Percentiles rank a stretch among this genome's conserved stretches.
phyloP scores from a whole-genome alignment of 495 filamentous ascomycete species.

The Darksidea phi region DNA sequence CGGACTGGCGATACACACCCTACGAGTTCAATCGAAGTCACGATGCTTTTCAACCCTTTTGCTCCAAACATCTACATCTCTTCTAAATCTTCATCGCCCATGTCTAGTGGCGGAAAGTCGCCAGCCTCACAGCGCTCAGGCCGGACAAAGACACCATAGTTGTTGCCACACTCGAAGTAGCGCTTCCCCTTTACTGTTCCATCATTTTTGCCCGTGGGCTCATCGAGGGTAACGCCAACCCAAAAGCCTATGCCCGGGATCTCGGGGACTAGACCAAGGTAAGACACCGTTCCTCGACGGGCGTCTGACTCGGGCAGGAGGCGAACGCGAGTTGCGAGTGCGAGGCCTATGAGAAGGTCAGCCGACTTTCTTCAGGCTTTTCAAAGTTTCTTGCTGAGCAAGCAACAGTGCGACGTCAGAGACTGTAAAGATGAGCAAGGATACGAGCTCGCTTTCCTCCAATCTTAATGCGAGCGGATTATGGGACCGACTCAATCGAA shows the following conservation, averaged over 20 bases:
- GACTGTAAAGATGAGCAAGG: not conserved
- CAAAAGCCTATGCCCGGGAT: slow-evolving; percentile 73
- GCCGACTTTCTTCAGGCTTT: not conserved
- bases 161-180: slow-evolving; percentile 73
- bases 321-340: slow-evolving; percentile 62
- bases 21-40: no score
- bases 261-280: slow-evolving; percentile 75
- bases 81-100: slow-evolving; percentile 66
- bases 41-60: no score
- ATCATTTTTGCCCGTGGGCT: slow-evolving; percentile 88
- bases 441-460: not conserved
- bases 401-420: not conserved
- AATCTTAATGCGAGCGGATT: not conserved
- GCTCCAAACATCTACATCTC: slow-evolving; percentile 62
- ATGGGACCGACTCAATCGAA: not conserved
- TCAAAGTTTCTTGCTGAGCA: not conserved
- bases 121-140: slow-evolving; percentile 88
- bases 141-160: slow-evolving; percentile 82
- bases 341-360: slow-evolving; percentile 47
- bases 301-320: slow-evolving; percentile 60
- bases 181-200: slow-evolving; percentile 73
- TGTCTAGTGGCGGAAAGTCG: slow-evolving; percentile 66
- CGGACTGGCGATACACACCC: no score
- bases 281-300: slow-evolving; percentile 79
- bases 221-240: slow-evolving; percentile 82